phyloP scores from a whole-genome alignment of 495 filamentous ascomycete species.

The Patellaria atrata region DNA sequence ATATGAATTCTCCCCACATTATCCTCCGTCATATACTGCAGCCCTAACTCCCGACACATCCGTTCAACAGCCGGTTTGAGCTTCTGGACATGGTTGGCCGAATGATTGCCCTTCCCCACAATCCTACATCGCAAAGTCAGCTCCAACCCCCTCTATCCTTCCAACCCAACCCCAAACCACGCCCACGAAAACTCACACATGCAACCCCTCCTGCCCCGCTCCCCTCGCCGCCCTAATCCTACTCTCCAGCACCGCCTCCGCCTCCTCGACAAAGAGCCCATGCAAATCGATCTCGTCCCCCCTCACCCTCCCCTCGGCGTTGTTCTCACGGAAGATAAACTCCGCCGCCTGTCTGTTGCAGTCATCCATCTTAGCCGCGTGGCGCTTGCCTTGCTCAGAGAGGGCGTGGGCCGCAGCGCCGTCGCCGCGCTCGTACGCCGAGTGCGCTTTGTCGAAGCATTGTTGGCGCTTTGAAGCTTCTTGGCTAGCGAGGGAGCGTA shows the following conservation, averaged over 20 bases:
- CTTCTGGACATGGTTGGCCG: conserved; percentile 62
- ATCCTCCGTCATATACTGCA: conserved; percentile 69
- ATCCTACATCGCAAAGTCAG: conserved; percentile 38
- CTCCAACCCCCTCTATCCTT: neutral
- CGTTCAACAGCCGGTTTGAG: conserved; percentile 83
- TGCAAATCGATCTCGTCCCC: conserved; percentile 88
- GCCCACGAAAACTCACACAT: conserved; percentile 37
- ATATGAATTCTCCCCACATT: conserved; percentile 78
- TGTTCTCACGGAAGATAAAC: conserved; percentile 90
- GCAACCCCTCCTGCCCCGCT: conserved; percentile 60
- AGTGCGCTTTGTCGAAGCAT: conserved; percentile 65
- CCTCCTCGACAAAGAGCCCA: conserved; percentile 86
- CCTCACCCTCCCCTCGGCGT: conserved; percentile 50
- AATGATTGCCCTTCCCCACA: conserved; percentile 91
- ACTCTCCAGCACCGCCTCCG: conserved; percentile 73
- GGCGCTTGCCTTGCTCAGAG: conserved; percentile 70
- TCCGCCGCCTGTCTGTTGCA: conserved; percentile 85
- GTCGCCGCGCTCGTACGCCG: conserved; percentile 70
- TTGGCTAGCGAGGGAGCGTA: conserved; percentile 66
- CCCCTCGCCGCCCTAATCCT: conserved; percentile 60
- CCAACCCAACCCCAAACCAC: neutral
- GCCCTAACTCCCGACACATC: conserved; percentile 64
- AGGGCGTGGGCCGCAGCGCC: conserved; percentile 63
- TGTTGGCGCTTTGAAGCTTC: conserved; percentile 60
- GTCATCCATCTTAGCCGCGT: conserved; percentile 60